Evolutionary conservation across 108 stramenopile species (phyloP).

Genomic region (Skeletonema marinoi): DNA sequence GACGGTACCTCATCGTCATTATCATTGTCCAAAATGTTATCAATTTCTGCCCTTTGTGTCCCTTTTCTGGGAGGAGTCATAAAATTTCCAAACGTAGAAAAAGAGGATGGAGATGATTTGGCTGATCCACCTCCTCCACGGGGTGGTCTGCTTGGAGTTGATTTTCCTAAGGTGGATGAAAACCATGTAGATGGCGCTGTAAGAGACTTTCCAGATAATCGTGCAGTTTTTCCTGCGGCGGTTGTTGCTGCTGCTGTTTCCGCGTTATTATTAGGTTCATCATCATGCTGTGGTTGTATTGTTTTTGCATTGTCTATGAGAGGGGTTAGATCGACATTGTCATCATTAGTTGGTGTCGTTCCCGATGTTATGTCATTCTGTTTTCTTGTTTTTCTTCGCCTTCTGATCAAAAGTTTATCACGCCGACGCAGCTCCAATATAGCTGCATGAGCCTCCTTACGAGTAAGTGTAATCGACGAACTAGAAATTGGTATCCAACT

Average conservation of each 20-base stretch:
- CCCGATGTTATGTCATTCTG: not conserved
- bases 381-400: too few species aligned
- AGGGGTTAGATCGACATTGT: not conserved
- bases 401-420: constrained; percentile 6
- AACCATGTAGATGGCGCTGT: constrained; percentile 15
- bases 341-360: not conserved
- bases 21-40: not conserved
- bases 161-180: not conserved
- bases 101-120: not conserved
- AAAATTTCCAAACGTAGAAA: not conserved
- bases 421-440: constrained; percentile 22
- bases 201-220: not conserved
- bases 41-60: not conserved
- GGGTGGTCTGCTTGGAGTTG: constrained; percentile 13
- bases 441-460: constrained; percentile 33
- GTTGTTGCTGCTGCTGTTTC: not conserved
- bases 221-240: not conserved
- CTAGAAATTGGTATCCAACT: constrained; percentile 34
- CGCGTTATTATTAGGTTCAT: not conserved
- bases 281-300: not conserved
- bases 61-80: constrained; percentile 3
- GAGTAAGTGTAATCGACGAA: constrained; percentile 26
- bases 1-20: not conserved
- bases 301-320: not conserved
- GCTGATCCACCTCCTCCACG: not conserved